Conservation (phyloP, 1,284 basidiomycete species). For the Chalciporus sp. region DNA sequence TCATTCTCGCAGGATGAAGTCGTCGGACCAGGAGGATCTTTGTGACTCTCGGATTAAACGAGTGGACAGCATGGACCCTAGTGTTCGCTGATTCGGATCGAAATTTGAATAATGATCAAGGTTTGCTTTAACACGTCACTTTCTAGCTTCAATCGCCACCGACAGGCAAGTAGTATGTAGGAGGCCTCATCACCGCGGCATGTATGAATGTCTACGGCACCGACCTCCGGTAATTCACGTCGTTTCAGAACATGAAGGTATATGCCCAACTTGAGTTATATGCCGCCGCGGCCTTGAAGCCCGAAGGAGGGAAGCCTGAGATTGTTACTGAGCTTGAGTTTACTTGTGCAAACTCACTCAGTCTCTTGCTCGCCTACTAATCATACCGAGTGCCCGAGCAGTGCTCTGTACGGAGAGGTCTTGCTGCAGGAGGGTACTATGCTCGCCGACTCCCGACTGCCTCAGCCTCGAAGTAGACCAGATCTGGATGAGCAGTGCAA, state of each 20-base stretch:
- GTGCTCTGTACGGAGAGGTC: background rate
- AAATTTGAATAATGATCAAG: conserved; percentile 22
- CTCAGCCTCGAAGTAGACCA: conserved; percentile 8
- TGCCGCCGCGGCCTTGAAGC: conserved; percentile 27
- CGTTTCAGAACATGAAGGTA: conserved; percentile 3
- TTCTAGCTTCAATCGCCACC: conserved; percentile 21
- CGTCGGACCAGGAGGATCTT: conserved; percentile 1
- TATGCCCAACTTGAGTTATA: conserved; percentile 8
- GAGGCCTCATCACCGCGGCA: conserved; percentile 9
- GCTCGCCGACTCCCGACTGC: background rate
- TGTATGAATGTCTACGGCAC: conserved; percentile 19
- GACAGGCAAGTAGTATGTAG: conserved; percentile 3
- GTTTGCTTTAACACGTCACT: conserved; percentile 12
- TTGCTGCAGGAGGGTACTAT: conserved; percentile 6
- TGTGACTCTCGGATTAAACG: background rate
- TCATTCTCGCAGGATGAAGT: conserved; percentile 20
- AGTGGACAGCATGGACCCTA: conserved; percentile 5
- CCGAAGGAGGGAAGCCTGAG: background rate
- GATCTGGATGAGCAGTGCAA: background rate
- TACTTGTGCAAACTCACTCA: background rate
- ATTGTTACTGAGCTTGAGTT: too few relatives aligned
- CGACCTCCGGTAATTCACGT: conserved; percentile 14
- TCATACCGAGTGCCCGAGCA: background rate
- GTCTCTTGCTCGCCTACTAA: background rate
- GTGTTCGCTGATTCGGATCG: conserved; percentile 18